Evolutionary conservation across 495 filamentous ascomycete genomes (phyloP).

Genomic region (Penicillium bialowiezense): DNA sequence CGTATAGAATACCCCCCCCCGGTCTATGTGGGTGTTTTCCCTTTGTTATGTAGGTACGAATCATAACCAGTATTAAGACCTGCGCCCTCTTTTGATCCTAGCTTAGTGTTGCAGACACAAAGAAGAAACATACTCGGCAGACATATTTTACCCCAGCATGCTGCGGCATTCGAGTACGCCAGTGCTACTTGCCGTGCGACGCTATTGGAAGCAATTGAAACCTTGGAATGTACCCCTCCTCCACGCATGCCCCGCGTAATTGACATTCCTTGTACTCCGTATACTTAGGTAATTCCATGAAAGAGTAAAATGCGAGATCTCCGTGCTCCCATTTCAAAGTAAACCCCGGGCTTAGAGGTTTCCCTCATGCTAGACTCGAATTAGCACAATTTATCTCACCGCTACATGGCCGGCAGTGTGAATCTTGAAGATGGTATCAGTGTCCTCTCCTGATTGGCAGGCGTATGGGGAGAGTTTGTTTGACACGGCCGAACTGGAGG

Average conservation of each 20-base stretch:
- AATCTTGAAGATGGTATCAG: constrained; percentile 7
- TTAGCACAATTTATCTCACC: constrained; percentile 22
- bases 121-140: background rate
- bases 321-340: background rate
- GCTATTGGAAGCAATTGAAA: background rate
- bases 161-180: constrained; percentile 4
- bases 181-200: constrained; percentile 2
- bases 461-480: constrained; percentile 6
- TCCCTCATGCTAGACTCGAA: constrained; percentile 4
- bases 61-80: background rate
- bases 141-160: constrained; percentile 1
- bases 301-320: background rate
- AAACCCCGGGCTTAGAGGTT: background rate
- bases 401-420: constrained; percentile 22
- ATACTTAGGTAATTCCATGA: background rate
- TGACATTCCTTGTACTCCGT: constrained; percentile 7
- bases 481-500: constrained; percentile 16
- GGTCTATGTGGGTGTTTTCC: no score
- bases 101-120: background rate
- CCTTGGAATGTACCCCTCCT: constrained; percentile 9
- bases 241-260: background rate
- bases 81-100: background rate
- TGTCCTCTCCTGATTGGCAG: constrained; percentile 8
- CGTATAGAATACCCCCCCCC: no score
- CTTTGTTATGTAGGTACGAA: no score